These are phyloP conservation scores for Talaromyces sp. DNA, from an alignment of 2,329 filamentous ascomycete species.

Conservation along the genomic window DNA sequence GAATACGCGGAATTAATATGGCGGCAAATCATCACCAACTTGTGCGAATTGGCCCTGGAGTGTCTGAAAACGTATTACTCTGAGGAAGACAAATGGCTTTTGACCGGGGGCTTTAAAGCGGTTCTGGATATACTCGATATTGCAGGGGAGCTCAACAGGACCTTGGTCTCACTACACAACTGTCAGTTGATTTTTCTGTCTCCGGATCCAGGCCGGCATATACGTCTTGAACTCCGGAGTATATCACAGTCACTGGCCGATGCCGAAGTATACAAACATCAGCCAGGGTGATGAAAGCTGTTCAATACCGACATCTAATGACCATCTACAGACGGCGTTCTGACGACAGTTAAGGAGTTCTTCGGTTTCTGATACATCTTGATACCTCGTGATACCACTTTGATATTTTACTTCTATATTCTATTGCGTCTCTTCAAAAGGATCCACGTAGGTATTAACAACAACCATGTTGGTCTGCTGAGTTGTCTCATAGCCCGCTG, in stretches of 20 bases:
- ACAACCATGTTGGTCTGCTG: not conserved
- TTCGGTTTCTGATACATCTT: not conserved
- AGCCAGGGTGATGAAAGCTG: not conserved
- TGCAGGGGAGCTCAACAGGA: conserved; percentile 20
- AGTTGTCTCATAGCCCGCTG: not conserved
- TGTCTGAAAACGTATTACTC: conserved; percentile 27
- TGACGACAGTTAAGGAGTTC: not conserved
- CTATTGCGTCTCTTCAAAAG: no score
- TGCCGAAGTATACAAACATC: not conserved
- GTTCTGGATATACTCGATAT: conserved; percentile 24
- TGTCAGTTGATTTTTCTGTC: not conserved
- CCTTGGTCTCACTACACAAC: not conserved
- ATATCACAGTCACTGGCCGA: not conserved
- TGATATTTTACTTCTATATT: not conserved
- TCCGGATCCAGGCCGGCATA: not conserved
- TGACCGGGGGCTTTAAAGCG: conserved; percentile 22
- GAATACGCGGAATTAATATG: conserved; percentile 11
- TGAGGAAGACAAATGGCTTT: conserved; percentile 13
- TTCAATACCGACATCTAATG: not conserved
- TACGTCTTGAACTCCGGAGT: not conserved
- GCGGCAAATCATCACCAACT: conserved; percentile 18
- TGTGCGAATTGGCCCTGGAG: conserved; percentile 23
- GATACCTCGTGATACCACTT: not conserved
- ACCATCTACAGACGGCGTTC: not conserved
- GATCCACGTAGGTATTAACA: not conserved